Evolutionary conservation across 2,329 filamentous ascomycete species (phyloP).

Genomic region (Colletotrichum sp.): DNA sequence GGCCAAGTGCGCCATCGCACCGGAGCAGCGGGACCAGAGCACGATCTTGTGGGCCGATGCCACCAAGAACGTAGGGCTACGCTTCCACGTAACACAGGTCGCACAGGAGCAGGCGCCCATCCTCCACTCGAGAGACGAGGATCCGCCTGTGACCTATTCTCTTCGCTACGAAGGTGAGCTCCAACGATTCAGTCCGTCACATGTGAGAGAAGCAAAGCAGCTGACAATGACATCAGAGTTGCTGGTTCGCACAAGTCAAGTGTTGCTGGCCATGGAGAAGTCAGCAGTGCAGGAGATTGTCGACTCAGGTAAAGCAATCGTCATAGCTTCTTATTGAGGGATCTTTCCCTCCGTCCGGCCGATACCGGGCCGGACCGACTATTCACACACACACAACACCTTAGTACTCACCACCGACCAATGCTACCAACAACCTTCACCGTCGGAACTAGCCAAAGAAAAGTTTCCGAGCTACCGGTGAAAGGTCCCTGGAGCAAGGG

Average conservation of each 20-base stretch:
- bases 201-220: neutral
- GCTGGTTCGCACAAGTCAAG: constrained; percentile 65
- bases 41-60: constrained; percentile 72
- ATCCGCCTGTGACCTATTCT: constrained; percentile 71
- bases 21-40: constrained; percentile 21
- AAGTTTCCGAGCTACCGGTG: neutral
- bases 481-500: neutral
- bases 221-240: constrained; percentile 59
- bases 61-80: constrained; percentile 68
- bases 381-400: neutral
- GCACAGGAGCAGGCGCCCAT: constrained; percentile 53
- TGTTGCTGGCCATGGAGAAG: constrained; percentile 70
- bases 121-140: constrained; percentile 63
- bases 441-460: neutral
- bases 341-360: constrained; percentile 21
- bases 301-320: constrained; percentile 68
- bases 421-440: neutral
- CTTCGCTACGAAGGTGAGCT: constrained; percentile 74
- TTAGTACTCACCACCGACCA: neutral
- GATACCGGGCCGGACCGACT: neutral
- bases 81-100: constrained; percentile 60
- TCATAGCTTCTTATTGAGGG: constrained; percentile 58
- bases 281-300: constrained; percentile 65
- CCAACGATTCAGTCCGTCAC: neutral
- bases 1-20: constrained; percentile 48